Evolutionary conservation across 441 rosid genomes (phyloP), one percentile per base, ranked within the genome.

Genomic region (Flueggea neowawraea): DNA sequence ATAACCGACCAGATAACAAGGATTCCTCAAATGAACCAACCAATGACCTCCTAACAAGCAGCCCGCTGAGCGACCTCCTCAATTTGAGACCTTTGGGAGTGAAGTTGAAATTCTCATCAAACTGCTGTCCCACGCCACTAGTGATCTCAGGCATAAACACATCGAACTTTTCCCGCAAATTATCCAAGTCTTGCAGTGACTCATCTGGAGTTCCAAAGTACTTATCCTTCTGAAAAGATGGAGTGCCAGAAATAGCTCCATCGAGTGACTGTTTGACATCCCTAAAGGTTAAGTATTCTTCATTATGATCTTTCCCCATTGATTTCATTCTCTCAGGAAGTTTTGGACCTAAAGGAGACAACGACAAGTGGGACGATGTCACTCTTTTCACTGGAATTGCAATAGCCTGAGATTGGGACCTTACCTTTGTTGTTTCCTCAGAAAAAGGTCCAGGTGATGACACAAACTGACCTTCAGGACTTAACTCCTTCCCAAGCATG

Each of bases 1-100:
- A 67, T 57, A 84, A 67, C 55, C 80, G 73, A 59, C 89, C 89
- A 47, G 89, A 79, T 41, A 84, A 65, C 58, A 84, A 56, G n/a
- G 89, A 84, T 65, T 84, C 86, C 84, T 84, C 89, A 77, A 84
- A 84, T 44, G 89, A 84, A 60, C 89, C 89, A 58, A 82, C 69
- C 75, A 84, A 78, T 39, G 83, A 79, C 74, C 89, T 77, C 70
- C 73, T 81, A 63, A 78, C 78, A 11, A 81, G 64, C 55, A 66
- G 54, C 22, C 80, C 78, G 39, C 73, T 52, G 45, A 67, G 70
- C 58, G 71, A 64, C 72, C 79, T 72, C 31, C 55, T 36, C 54
- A 72, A 52, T 64, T 78, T 81, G 57, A 64, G 68, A 57, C 61
- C 58, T 55, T 62, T 73, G 66, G 70, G 33, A 71, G 57, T 16